Percentiles rank a stretch among this genome's conserved stretches.
Conservation (phyloP, 192 early-diverging fungal genomes). For the Entomortierella lignicola region DNA sequence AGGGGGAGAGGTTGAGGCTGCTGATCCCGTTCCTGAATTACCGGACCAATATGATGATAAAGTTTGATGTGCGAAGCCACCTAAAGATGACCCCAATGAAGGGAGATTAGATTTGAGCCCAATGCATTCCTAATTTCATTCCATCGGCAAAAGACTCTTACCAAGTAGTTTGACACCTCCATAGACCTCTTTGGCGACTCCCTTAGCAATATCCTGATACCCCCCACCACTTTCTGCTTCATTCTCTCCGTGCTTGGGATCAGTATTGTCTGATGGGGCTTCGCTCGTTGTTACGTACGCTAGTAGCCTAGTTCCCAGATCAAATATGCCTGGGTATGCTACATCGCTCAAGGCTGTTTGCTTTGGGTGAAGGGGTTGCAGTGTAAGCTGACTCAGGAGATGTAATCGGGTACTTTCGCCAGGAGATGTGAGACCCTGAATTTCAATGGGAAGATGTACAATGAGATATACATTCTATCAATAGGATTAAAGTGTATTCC, state of each 20-base stretch:
- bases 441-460: constrained; percentile 8
- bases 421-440: constrained; percentile 33
- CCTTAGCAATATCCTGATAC: constrained; percentile 70
- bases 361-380: constrained; percentile 48
- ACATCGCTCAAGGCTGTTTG: constrained; percentile 64
- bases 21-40: constrained; percentile 22
- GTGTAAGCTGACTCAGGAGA: constrained; percentile 62
- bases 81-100: too few relatives aligned
- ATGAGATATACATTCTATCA: background rate
- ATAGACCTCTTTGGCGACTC: constrained; percentile 84
- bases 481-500: background rate
- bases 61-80: constrained; percentile 73
- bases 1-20: constrained; percentile 36
- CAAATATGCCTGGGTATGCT: constrained; percentile 64
- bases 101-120: too few relatives aligned
- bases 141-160: constrained; percentile 23
- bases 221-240: constrained; percentile 36
- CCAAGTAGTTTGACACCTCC: constrained; percentile 81
- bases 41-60: constrained; percentile 72
- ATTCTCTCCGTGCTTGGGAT: constrained; percentile 62
- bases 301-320: constrained; percentile 72
- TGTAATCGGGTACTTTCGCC: constrained; percentile 56
- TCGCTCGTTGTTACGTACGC: constrained; percentile 74
- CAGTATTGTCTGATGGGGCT: constrained; percentile 59
- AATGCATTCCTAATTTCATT: too few relatives aligned